Percentiles rank a stretch among this genome's conserved stretches.
These are phyloP conservation scores for Aspergillus viridinutans DNA, from an alignment of 2,329 filamentous ascomycete genomes.

Conservation along the genomic window DNA sequence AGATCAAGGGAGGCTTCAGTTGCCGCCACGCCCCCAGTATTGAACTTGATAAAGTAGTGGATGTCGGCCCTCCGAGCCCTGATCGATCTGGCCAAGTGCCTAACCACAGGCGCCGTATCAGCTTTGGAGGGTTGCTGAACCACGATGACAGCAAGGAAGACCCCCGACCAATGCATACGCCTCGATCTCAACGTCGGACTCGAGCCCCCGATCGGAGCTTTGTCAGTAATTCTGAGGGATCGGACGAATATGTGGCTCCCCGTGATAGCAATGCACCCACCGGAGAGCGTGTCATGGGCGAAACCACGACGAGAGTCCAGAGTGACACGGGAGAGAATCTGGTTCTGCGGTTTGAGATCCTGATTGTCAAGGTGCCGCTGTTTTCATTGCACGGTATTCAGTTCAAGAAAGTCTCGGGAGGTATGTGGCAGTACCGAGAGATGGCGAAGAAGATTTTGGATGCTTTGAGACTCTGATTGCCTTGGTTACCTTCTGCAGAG, in stretches of 20 bases:
- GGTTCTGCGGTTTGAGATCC: slow-evolving; percentile 86
- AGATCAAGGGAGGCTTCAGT: slow-evolving; percentile 90
- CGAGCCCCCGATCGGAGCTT: slow-evolving; percentile 64
- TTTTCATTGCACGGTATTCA: slow-evolving; percentile 92
- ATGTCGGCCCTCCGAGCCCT: slow-evolving; percentile 57
- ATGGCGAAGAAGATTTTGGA: slow-evolving; percentile 95
- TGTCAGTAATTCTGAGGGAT: slow-evolving; percentile 78
- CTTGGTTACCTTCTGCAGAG: slow-evolving; percentile 5
- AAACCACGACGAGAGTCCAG: slow-evolving; percentile 88
- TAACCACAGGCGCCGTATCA: slow-evolving; percentile 72
- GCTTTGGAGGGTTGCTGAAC: slow-evolving; percentile 68
- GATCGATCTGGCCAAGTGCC: slow-evolving; percentile 45
- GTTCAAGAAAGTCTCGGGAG: slow-evolving; percentile 93
- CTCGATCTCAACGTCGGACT: slow-evolving; percentile 41
- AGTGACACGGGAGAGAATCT: slow-evolving; percentile 81
- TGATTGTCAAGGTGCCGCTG: slow-evolving; percentile 95
- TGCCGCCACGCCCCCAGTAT: slow-evolving; percentile 89
- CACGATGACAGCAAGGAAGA: slow-evolving; percentile 66
- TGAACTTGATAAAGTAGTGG: slow-evolving; percentile 69
- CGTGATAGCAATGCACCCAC: slow-evolving; percentile 45
- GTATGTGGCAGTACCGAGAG: slow-evolving; percentile 98
- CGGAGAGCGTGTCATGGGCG: slow-evolving; percentile 64
- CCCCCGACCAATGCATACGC: slow-evolving; percentile 41
- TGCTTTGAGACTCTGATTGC: slow-evolving; percentile 68
- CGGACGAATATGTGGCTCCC: slow-evolving; percentile 64